Evolutionary conservation across 2,329 filamentous ascomycete genomes (phyloP), one percentile per base, ranked within the genome.

Genomic region (Colletotrichum sp.): DNA sequence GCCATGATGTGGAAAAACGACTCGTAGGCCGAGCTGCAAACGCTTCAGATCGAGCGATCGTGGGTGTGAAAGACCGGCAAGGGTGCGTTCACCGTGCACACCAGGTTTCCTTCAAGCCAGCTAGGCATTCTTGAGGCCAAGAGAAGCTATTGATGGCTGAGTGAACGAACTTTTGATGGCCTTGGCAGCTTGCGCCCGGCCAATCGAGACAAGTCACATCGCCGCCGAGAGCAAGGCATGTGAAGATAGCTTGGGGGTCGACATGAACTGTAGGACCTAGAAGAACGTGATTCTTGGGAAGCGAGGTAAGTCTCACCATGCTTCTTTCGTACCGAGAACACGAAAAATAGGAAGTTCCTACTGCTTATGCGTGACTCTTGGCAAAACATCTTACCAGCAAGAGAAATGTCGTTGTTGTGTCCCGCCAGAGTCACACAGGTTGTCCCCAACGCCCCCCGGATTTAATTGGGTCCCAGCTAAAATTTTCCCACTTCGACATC

Each of bases 401-500:
- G 10, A 66, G 24, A 12, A 30, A 52, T 30, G 65, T 56, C 65
- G 48, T 67, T 56, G 65, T 9, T 32, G 48, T 30, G 24, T 24
- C 16, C 30, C 24, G n/a, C 32, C 58, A 30, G n/a, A 36, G 16
- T 32, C 48, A 58, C 21, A 28, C 30, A 30, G 28, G 7, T 10
- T 28, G n/a, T 36, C n/a, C 28, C 34, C 55, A 48, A 62, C 62
- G 34, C 30, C 68, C 30, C 38, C 62, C 18, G 24, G 21, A 62
- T 69, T 58, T 24, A 67, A 65, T 24, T 60, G 73, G 70, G 64
- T 34, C 69, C 58, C 8, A 16, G 10, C 24, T 65, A 58, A 73
- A 76, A 55, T 76, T 76, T 76, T 76, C 65, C 73, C 73, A 34
- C 70, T 71, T 73, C 73, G 73, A 76, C 73, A 76, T 76, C 70